These are phyloP conservation scores for Sphaerostilbella broomeana DNA, from an alignment of 2,329 filamentous ascomycete species.

Conservation along the genomic window DNA sequence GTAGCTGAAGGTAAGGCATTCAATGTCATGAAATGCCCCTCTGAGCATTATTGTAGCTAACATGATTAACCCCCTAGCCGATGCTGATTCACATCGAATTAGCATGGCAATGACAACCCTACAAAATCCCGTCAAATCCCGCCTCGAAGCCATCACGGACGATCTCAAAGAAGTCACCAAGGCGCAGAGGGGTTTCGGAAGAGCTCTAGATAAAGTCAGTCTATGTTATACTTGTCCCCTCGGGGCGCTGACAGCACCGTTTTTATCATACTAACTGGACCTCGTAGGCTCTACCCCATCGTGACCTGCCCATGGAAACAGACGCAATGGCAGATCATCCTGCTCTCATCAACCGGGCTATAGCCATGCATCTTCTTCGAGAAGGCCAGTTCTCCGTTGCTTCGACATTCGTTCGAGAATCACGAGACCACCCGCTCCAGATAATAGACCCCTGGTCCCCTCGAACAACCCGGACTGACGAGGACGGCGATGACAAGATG, in stretches of 20 bases:
- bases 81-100: constrained; percentile 48
- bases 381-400: constrained; percentile 91
- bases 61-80: constrained; percentile 19
- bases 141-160: constrained; percentile 72
- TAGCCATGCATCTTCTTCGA: constrained; percentile 91
- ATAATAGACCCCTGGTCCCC: constrained; percentile 16
- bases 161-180: constrained; percentile 79
- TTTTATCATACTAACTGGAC: too few relatives aligned
- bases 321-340: constrained; percentile 73
- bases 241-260: constrained; percentile 4
- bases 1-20: constrained; percentile 58
- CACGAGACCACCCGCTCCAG: constrained; percentile 32
- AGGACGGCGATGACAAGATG: constrained; percentile 30
- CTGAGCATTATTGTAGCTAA: not conserved
- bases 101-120: constrained; percentile 73
- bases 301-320: constrained; percentile 68
- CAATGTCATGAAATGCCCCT: not conserved
- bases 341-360: constrained; percentile 79
- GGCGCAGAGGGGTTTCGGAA: constrained; percentile 75
- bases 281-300: constrained; percentile 35
- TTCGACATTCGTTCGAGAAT: constrained; percentile 75
- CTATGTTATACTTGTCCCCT: not conserved
- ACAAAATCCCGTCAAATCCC: constrained; percentile 76
- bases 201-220: constrained; percentile 71
- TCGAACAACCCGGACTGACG: constrained; percentile 15